A percentile compares a stretch with the other conserved stretches of the same genome.
These are phyloP conservation scores for Exidia glandulosa DNA, from an alignment of 768 basidiomycete genomes.

Conservation along the genomic window DNA sequence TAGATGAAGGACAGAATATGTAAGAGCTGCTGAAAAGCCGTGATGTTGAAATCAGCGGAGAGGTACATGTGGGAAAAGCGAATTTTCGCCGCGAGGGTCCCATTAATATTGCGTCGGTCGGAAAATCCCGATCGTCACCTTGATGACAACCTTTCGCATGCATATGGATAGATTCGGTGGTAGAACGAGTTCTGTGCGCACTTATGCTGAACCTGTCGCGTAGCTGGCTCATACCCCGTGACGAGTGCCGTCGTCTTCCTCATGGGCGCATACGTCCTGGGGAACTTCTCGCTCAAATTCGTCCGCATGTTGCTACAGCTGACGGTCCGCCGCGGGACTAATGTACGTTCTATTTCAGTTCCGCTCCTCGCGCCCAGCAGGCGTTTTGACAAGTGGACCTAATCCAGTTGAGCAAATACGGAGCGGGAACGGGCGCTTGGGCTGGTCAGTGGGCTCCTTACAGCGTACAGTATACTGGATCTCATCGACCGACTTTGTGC, in stretches of 20 bases:
- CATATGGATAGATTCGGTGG: too few relatives aligned
- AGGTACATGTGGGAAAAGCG: too few relatives aligned
- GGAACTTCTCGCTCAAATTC: not conserved
- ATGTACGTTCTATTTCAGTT: not conserved
- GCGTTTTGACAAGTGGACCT: not conserved
- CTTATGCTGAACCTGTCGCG: too few relatives aligned
- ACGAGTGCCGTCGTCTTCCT: not conserved
- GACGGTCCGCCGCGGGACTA: not conserved
- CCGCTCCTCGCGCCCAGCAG: not conserved
- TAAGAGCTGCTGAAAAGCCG: too few relatives aligned
- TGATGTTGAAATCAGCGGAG: too few relatives aligned
- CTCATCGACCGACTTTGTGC: not conserved
- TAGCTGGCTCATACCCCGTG: not conserved
- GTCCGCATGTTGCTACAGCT: not conserved
- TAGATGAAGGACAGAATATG: too few relatives aligned
- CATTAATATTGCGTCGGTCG: too few relatives aligned
- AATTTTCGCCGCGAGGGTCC: too few relatives aligned
- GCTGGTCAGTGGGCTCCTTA: slow-evolving; percentile 36
- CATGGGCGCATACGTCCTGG: not conserved
- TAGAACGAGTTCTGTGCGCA: too few relatives aligned
- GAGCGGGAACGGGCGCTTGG: slow-evolving; percentile 82
- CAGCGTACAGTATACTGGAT: not conserved
- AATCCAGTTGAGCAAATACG: slow-evolving; percentile 61
- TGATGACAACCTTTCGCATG: too few relatives aligned
- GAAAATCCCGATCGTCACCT: too few relatives aligned